These are phyloP conservation scores for Tremella mesenterica DNA, from an alignment of 768 basidiomycete genomes.

Conservation along the genomic window DNA sequence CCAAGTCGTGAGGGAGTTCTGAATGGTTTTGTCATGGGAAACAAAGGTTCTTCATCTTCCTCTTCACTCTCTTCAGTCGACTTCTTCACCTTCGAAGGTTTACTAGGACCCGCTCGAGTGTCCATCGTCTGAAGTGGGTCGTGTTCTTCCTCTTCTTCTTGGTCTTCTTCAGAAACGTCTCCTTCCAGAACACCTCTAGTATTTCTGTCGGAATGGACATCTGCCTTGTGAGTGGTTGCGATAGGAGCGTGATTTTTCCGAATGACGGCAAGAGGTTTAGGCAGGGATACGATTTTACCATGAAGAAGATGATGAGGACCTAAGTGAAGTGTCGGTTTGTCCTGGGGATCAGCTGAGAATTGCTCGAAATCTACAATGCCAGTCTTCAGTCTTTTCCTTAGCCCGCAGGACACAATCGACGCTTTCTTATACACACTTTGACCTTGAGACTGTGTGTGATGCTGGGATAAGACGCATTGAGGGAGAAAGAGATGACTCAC, in stretches of 20 bases:
- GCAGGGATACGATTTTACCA: conserved; percentile 64
- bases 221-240: conserved; percentile 9
- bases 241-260: conserved; percentile 13
- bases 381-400: neutral
- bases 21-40: neutral
- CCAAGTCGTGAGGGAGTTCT: neutral
- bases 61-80: neutral
- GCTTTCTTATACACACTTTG: no score
- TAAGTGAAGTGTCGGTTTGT: conserved; percentile 67
- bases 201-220: conserved; percentile 16
- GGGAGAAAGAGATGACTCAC: conserved; percentile 9
- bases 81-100: neutral
- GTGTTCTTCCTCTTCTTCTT: conserved; percentile 1
- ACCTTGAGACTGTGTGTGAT: neutral
- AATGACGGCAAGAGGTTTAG: conserved; percentile 76
- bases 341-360: conserved; percentile 46
- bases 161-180: conserved; percentile 4
- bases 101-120: neutral
- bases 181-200: neutral
- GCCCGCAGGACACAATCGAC: no score
- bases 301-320: conserved; percentile 79
- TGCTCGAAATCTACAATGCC: neutral
- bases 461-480: neutral
- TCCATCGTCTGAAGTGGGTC: neutral
- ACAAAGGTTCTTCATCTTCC: neutral